Percentiles rank a stretch among this genome's conserved stretches.
Conservation (phyloP, 208 protist genomes). For the Acanthamoeba lenticulata region DNA sequence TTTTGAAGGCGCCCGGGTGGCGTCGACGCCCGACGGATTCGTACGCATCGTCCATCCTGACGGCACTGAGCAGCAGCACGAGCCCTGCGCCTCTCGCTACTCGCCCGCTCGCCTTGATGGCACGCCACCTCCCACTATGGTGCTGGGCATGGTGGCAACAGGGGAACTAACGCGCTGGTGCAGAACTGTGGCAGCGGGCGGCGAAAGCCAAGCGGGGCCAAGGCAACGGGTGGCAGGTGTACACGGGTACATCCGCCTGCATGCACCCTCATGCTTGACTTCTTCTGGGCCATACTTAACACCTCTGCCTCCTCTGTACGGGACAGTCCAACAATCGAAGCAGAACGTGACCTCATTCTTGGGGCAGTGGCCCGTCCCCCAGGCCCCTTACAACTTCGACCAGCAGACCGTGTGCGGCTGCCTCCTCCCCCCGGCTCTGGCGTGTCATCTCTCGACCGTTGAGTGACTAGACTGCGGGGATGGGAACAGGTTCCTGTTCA, state of each 20-base stretch:
- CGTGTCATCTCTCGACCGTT: no score
- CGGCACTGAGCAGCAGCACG: background rate
- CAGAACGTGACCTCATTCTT: background rate
- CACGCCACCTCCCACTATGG: background rate
- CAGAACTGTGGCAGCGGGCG: background rate
- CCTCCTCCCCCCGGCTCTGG: no score
- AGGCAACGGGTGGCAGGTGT: slow-evolving; percentile 27
- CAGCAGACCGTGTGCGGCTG: background rate
- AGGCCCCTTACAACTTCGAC: background rate
- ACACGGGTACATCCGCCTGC: background rate
- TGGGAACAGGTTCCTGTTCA: slow-evolving; percentile 25
- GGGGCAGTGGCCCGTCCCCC: slow-evolving; percentile 20
- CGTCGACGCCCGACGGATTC: background rate
- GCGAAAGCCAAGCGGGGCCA: background rate
- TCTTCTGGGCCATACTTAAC: background rate
- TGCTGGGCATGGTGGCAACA: background rate
- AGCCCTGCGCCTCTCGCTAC: background rate
- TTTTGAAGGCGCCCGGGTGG: background rate
- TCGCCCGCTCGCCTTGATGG: background rate
- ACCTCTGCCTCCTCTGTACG: background rate
- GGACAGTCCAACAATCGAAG: background rate
- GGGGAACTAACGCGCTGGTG: no score
- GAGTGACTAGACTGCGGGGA: background rate
- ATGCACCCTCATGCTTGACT: background rate
- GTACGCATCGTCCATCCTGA: background rate